These are phyloP conservation scores for Lunasporangiospora selenospora DNA, from an alignment of 192 early-diverging fungal genomes.

Conservation along the genomic window DNA sequence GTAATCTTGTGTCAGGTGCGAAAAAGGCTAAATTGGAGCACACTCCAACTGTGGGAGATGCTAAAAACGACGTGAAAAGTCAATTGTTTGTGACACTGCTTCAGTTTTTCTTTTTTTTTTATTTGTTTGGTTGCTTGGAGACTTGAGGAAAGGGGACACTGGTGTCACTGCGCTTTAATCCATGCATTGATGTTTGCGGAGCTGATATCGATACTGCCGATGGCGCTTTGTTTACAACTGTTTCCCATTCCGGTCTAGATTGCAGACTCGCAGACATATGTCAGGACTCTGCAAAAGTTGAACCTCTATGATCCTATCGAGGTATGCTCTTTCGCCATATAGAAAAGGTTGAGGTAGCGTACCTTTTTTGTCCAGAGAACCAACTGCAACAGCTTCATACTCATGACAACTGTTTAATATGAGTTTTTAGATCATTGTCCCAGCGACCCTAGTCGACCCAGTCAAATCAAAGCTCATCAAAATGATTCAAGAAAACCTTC, in stretches of 20 bases:
- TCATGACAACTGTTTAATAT: not conserved
- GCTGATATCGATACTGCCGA: not conserved
- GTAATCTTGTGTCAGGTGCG: conserved; percentile 66
- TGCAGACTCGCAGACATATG: conserved; percentile 68
- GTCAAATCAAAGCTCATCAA: conserved; percentile 59
- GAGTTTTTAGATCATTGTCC: conserved; percentile 56
- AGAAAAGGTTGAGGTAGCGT: not conserved
- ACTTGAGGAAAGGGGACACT: no score
- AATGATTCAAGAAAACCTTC: conserved; percentile 51
- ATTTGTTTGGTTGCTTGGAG: no score
- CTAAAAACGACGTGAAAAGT: no score
- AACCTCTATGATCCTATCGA: conserved; percentile 62
- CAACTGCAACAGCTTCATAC: not conserved
- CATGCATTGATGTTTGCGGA: not conserved
- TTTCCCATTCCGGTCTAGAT: conserved; percentile 49
- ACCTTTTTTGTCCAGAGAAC: not conserved
- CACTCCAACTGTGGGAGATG: not conserved
- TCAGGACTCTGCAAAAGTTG: conserved; percentile 66
- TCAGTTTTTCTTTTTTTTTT: no score
- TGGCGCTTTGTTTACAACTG: not conserved
- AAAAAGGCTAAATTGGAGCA: not conserved
- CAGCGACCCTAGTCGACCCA: conserved; percentile 56
- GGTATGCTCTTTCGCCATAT: conserved; percentile 36
- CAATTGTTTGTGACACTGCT: no score
- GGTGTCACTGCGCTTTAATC: no score